These are phyloP conservation scores for Wolfiporia cocos DNA, from an alignment of 1,284 basidiomycete genomes.

Conservation along the genomic window DNA sequence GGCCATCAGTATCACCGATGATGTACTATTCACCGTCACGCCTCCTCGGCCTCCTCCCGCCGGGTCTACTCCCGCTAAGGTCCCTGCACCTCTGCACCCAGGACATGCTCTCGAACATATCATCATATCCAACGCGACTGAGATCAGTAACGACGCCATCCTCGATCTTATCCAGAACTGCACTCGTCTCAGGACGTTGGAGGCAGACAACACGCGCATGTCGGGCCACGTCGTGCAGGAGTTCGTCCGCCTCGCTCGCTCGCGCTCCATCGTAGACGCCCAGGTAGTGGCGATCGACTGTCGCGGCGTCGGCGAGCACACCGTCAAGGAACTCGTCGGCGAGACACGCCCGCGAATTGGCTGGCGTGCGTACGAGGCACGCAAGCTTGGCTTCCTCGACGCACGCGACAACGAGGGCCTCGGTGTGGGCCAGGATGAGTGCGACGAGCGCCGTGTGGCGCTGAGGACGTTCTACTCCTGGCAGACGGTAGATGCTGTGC, in stretches of 20 bases:
- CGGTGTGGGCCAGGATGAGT: conserved; percentile 66
- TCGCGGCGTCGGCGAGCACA: conserved; percentile 54
- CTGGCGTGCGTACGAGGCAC: conserved; percentile 64
- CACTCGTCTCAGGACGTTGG: conserved; percentile 55
- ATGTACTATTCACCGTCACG: conserved; percentile 61
- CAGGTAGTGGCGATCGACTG: conserved; percentile 73
- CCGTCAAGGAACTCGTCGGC: conserved; percentile 51
- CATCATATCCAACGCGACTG: conserved; percentile 60
- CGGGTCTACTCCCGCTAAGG: too few species aligned
- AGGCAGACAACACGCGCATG: conserved; percentile 76
- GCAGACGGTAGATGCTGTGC: conserved; percentile 75
- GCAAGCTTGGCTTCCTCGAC: conserved; percentile 62
- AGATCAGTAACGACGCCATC: conserved; percentile 61
- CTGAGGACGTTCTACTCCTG: conserved; percentile 85
- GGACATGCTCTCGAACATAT: conserved; percentile 73
- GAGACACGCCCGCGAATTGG: conserved; percentile 65
- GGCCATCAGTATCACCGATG: conserved; percentile 70
- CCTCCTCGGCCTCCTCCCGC: conserved; percentile 28
- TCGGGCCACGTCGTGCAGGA: conserved; percentile 56
- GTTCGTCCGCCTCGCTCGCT: conserved; percentile 53
- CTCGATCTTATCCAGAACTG: conserved; percentile 61
- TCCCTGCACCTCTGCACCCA: conserved; percentile 25
- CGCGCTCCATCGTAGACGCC: conserved; percentile 44
- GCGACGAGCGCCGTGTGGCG: conserved; percentile 63
- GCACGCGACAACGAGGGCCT: conserved; percentile 52